Conservation (phyloP, 176 grass and related monocot species). For the Carex littledalei region DNA sequence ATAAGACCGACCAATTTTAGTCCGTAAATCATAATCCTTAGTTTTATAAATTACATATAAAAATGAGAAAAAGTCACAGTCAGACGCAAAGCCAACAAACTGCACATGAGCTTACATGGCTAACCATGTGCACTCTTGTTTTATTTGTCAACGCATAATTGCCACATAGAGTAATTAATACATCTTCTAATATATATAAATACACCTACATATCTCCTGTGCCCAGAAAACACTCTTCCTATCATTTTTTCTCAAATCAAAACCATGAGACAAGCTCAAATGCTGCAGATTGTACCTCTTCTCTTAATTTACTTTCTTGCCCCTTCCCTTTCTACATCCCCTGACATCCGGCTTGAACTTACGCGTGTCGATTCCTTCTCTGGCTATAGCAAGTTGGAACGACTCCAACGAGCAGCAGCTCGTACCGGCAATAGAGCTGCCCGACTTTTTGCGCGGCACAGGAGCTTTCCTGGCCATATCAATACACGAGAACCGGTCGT, state of each 20-base stretch:
- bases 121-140: slow-evolving; percentile 22
- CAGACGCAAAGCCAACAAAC: slow-evolving; percentile 21
- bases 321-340: neutral
- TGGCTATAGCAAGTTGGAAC: slow-evolving; percentile 29
- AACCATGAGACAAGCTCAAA: slow-evolving; percentile 29
- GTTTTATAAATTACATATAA: neutral
- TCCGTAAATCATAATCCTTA: neutral
- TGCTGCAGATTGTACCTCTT: slow-evolving; percentile 34
- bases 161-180: neutral
- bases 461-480: neutral
- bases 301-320: slow-evolving; percentile 28
- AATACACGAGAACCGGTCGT: slow-evolving; percentile 32
- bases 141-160: slow-evolving; percentile 20
- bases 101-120: slow-evolving; percentile 17
- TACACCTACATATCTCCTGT: neutral
- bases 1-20: neutral
- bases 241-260: neutral
- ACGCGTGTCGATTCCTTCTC: slow-evolving; percentile 44
- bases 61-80: neutral
- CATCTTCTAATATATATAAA: slow-evolving; percentile 13
- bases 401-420: slow-evolving; percentile 43
- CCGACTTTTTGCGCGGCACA: neutral
- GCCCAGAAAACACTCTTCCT: neutral
- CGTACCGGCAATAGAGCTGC: slow-evolving; percentile 26
- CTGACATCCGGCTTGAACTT: slow-evolving; percentile 29